A percentile compares a stretch with the other conserved stretches of the same genome.
Conservation (phyloP, 78 protist species). For the Planoprotostelium fungivorum region DNA sequence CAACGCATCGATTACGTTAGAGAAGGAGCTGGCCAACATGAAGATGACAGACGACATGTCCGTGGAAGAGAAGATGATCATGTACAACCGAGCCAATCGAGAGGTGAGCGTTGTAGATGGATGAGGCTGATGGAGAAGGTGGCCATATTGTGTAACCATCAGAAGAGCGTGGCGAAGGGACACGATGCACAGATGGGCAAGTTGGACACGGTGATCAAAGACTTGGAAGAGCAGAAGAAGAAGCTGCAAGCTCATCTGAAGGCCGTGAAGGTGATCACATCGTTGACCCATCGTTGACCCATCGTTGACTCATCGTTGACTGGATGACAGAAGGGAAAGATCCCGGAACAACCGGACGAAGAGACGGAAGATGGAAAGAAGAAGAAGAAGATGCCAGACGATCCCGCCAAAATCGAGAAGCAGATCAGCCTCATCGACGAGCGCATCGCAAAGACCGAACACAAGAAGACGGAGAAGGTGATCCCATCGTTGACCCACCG, state of each 20-base stretch:
- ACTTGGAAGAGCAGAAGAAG: slow-evolving; percentile 30
- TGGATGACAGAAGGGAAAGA: neutral
- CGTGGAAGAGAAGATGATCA: slow-evolving; percentile 64
- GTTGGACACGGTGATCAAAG: slow-evolving; percentile 18
- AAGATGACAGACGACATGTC: slow-evolving; percentile 8
- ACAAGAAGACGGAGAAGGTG: slow-evolving; percentile 12
- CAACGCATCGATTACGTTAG: slow-evolving; percentile 95
- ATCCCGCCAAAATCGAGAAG: neutral
- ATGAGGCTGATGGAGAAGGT: too few relatives aligned
- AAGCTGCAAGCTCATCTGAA: slow-evolving; percentile 30
- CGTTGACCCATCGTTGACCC: neutral
- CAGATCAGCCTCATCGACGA: neutral
- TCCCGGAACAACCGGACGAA: neutral
- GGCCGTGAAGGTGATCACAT: neutral
- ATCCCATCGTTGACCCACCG: neutral
- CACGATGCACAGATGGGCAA: slow-evolving; percentile 24
- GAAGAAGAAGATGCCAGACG: neutral
- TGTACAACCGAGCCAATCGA: slow-evolving; percentile 87
- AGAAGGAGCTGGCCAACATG: slow-evolving; percentile 57
- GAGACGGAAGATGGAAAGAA: neutral
- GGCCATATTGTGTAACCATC: slow-evolving; percentile 99
- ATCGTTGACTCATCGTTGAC: too few relatives aligned
- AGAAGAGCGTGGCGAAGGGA: slow-evolving; percentile 77
- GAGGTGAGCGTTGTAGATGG: too few relatives aligned
- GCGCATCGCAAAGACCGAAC: neutral